Conservation (phyloP, 2,329 filamentous ascomycete species). For the Trichoderma harzianum region DNA sequence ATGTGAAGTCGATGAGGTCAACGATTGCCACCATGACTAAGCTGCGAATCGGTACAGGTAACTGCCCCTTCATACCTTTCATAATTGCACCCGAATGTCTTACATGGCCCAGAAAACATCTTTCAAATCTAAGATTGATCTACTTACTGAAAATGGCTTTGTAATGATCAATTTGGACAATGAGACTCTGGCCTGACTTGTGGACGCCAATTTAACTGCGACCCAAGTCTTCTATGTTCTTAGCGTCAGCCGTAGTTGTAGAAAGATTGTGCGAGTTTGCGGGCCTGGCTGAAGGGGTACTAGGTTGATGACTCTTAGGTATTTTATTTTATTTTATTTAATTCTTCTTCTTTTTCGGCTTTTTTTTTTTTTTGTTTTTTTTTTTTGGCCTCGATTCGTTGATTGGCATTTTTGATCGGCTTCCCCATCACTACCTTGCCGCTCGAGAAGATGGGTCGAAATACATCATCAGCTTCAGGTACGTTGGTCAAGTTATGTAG, state of each 20-base stretch:
- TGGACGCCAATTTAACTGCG: not conserved
- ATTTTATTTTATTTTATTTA: not conserved
- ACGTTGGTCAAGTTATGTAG: not conserved
- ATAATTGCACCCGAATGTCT: too few species aligned
- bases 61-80: not conserved
- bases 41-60: not conserved
- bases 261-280: not conserved
- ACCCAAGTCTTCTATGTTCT: not conserved
- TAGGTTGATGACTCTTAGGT: not conserved
- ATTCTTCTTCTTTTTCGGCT: too few species aligned
- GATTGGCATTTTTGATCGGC: not conserved
- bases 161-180: not conserved
- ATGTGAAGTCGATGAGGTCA: not conserved
- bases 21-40: not conserved
- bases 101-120: rapidly evolving
- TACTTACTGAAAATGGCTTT: not conserved
- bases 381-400: not conserved
- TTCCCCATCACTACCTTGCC: not conserved
- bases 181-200: not conserved
- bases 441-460: not conserved
- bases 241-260: not conserved
- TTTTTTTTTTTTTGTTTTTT: too few species aligned
- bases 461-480: not conserved
- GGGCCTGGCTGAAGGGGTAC: not conserved
- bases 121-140: not conserved